Conservation (phyloP, 1,284 basidiomycete species). For the Ganoderma resinaceum region DNA sequence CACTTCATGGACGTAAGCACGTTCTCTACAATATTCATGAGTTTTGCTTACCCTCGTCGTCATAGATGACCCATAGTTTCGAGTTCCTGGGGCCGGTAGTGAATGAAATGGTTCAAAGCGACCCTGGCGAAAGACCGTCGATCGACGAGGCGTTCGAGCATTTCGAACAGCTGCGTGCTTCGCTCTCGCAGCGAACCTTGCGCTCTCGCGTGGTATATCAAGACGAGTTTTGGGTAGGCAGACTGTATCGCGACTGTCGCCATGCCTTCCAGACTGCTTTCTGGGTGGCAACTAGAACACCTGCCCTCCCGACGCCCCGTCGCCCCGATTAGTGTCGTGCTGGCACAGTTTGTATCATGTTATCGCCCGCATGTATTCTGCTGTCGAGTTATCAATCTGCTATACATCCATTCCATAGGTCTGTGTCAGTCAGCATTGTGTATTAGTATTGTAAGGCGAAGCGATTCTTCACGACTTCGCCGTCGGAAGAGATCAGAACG, state of each 20-base stretch:
- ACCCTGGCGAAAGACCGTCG: slow-evolving; percentile 38
- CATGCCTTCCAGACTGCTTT: neutral
- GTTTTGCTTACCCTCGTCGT: slow-evolving; percentile 25
- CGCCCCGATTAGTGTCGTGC: no score
- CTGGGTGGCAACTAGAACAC: neutral
- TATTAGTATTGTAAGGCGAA: no score
- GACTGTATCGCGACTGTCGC: neutral
- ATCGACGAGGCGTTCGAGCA: slow-evolving; percentile 18
- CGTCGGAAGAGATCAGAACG: no score
- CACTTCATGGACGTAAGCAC: slow-evolving; percentile 26
- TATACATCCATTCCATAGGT: no score
- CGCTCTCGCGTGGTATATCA: slow-evolving; percentile 16
- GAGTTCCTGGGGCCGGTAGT: slow-evolving; percentile 41
- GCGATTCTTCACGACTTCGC: no score
- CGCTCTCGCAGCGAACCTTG: slow-evolving; percentile 7
- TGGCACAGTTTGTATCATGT: no score
- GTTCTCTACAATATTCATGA: slow-evolving; percentile 17
- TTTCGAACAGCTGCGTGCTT: slow-evolving; percentile 1
- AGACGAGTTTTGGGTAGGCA: slow-evolving; percentile 2
- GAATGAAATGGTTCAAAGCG: slow-evolving; percentile 39
- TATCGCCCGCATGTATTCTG: no score
- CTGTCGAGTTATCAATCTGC: no score
- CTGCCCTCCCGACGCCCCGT: neutral
- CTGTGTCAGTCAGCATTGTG: no score
- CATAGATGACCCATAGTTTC: slow-evolving; percentile 32